Base-by-base conservation (phyloP, 768 basidiomycete species). In the Coprinopsis cinerea region DNA sequence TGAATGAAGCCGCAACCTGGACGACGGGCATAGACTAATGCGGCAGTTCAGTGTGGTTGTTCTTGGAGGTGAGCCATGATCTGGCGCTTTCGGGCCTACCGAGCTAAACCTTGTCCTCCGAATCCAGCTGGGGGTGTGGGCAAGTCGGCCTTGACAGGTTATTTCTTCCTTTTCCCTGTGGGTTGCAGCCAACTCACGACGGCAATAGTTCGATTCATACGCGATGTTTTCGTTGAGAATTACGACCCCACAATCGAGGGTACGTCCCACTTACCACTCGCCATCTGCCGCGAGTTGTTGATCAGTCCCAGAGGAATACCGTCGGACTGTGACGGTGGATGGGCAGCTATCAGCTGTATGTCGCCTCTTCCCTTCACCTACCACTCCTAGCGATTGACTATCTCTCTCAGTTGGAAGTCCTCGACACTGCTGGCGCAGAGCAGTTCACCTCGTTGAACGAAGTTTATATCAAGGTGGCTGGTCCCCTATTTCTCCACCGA, bases 161-260 rank as follows among this genome's bases (percentile, higher is more conserved):
- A 45, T 58, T 51, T n/a, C n/a, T n/a, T 13, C 17, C 13, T 25
- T 22, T 30, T 10, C 34, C 34, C 43, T 25, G 14, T 23, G 26
- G 44, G 18, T 20, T 18, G 36, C 4, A 45, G 26, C 25, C 49
- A 36, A 46, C 48, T 14, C 35, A 54, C 41, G 5, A 45, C 40
- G 15, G 56, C 22, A 6, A 18, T 52, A 77, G 82, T 88, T 57
- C 79, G 87, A 51, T 90, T 85, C 62, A 79, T 88, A 41, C 76
- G 76, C 55, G 79, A 86, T 63, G 72, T 77, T 37, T 90, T 88
- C 63, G 69, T 87, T 25, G 83, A 87, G 58, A 77, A 77, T 55
- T 90, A 90, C 63, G 85, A 91, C 61, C 88, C 88, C 23, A 89
- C 88, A 11, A 89, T 91, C 59, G 87, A 90, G 78, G 88, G 88